These are phyloP conservation scores for Omphalea diandra DNA, from an alignment of 441 rosid genomes.

Conservation along the genomic window DNA sequence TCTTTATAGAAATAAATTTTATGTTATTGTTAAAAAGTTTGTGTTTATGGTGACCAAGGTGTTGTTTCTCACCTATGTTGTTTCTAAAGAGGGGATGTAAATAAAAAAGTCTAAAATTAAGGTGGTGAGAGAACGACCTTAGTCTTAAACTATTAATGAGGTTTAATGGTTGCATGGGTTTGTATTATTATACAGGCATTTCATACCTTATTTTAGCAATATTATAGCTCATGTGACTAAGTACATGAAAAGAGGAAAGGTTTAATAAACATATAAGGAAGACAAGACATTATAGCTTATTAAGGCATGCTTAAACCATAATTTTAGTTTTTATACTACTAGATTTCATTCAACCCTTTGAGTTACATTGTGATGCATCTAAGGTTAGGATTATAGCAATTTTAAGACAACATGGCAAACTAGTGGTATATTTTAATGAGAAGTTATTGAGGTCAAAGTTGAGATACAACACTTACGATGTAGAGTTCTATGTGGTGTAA, in stretches of 20 bases:
- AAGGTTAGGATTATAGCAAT: too few species aligned
- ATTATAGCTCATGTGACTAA: background rate
- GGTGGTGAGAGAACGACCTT: background rate
- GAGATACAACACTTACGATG: background rate
- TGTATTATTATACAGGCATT: background rate
- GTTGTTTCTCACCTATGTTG: background rate
- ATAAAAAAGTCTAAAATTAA: background rate
- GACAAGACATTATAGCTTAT: background rate
- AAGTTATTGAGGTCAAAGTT: background rate
- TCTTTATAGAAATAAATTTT: background rate
- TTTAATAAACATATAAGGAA: background rate
- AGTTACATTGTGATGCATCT: background rate
- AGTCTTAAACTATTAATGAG: background rate
- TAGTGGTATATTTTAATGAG: background rate
- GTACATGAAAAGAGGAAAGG: background rate
- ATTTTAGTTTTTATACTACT: too few species aligned
- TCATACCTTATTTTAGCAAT: background rate
- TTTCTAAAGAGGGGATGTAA: background rate
- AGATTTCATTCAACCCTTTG: background rate
- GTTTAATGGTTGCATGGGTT: background rate
- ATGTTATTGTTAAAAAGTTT: background rate
- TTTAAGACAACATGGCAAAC: background rate
- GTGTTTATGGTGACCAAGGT: background rate
- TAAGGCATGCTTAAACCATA: background rate
- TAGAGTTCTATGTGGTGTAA: background rate